Evolutionary conservation across 352 stramenopile genomes (phyloP).

Genomic region (Globisporangium uncinulatum): DNA sequence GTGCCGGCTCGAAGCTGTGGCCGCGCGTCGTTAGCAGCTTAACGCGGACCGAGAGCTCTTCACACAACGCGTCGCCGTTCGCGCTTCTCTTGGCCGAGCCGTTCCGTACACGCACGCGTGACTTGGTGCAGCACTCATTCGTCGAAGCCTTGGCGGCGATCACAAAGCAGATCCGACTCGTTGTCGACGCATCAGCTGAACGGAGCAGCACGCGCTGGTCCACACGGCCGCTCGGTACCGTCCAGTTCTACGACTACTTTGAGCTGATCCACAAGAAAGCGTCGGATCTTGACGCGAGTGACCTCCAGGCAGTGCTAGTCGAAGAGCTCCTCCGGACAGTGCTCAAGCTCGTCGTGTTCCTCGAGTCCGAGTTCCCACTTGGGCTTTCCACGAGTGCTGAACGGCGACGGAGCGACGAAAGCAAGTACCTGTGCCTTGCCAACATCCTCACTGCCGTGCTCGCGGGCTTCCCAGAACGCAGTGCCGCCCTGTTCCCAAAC

Average conservation of each 20-base stretch:
- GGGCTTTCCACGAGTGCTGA: not conserved
- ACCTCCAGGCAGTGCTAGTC: constrained; percentile 67
- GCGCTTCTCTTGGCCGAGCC: constrained; percentile 51
- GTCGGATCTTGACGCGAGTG: constrained; percentile 52
- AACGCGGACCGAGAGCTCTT: not conserved
- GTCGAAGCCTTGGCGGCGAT: constrained; percentile 68
- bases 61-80: constrained; percentile 39
- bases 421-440: constrained; percentile 42
- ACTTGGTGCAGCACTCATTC: constrained; percentile 74
- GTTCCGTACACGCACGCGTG: constrained; percentile 55
- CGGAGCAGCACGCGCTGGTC: constrained; percentile 11
- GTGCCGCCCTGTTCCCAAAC: constrained; percentile 47
- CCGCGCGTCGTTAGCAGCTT: constrained; percentile 1
- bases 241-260: constrained; percentile 80
- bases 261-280: constrained; percentile 65
- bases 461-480: constrained; percentile 35
- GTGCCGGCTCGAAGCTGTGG: constrained; percentile 35
- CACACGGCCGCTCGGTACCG: constrained; percentile 28
- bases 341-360: constrained; percentile 64
- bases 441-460: constrained; percentile 70
- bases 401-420: constrained; percentile 20
- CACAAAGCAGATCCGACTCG: constrained; percentile 48
- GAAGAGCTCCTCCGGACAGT: constrained; percentile 76
- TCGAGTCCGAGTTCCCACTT: constrained; percentile 60
- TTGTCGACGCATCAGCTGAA: constrained; percentile 20